Evolutionary conservation across 441 rosid genomes (phyloP), one percentile per base, ranked within the genome.

Genomic region (Kokia cookei): DNA sequence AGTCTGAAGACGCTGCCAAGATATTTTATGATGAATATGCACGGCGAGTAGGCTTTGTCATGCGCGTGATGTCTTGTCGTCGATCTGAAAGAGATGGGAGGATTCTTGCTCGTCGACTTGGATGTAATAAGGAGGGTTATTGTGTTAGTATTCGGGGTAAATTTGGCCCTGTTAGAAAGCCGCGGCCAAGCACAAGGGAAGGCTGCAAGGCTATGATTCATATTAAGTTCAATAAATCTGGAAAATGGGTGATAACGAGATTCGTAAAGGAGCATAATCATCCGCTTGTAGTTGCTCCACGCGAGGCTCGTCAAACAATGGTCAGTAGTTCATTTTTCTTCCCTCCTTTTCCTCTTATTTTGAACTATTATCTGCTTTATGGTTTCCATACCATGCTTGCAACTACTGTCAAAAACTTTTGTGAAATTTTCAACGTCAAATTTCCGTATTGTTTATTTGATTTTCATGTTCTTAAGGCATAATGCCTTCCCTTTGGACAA

Each of bases 281-380:
- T 78, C 87, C 90, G 0, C 91, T 89, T 9, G 87, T 91, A 27
- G 85, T 89, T 9, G 80, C 92, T 2, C 94, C 89, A 29, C 93
- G 90, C 2, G 87, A 89, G 83, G 94, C 93, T 75, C 96, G 97
- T 42, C 96, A 93, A 80, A 82, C 88, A 40, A 75, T 89, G 85
- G 97, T 92, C 29, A 80, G 88, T 75, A 60, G 37, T 60, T 76
- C 7, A 57, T 59, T 75, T 10, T 22, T 0, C 35, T 10, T 15
- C 7, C 26, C 17, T 29, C 51, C 4, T 43, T 1, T 47, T 27
- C 37, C 54, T 32, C 35, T 60, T 42, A 10, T 61, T 12, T 51
- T 13, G 2, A 48, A 17, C 47, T 26, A 9, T 45, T 43, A 67
- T 69, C 57, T 40, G 37, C 4, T 47, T 37, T 26, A 5, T 71